These are phyloP conservation scores for Pittosporum tobira DNA, from an alignment of 129 eudicot genomes.

Conservation along the genomic window DNA sequence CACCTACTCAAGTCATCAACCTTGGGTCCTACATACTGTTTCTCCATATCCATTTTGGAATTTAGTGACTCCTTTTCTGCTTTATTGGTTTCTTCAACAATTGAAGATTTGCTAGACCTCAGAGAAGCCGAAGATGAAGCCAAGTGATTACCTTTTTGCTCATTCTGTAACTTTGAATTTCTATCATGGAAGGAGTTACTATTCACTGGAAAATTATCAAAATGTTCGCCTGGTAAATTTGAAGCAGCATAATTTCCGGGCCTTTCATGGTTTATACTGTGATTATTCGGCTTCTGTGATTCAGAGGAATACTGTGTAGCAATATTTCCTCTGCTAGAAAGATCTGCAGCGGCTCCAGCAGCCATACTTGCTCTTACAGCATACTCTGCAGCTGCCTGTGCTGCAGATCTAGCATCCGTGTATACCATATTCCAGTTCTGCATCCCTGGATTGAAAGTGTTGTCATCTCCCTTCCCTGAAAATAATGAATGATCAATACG, in stretches of 20 bases:
- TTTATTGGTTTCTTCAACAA: conserved; percentile 15
- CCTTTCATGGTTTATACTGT: conserved; percentile 9
- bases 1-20: conserved; percentile 10
- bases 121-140: conserved; percentile 25
- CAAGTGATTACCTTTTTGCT: conserved; percentile 16
- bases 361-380: conserved; percentile 95
- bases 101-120: conserved; percentile 33
- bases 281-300: conserved; percentile 14
- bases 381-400: conserved; percentile 92
- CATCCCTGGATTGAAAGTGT: conserved; percentile 10
- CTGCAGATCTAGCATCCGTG: conserved; percentile 94
- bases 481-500: conserved; percentile 8
- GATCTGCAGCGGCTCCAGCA: conserved; percentile 88
- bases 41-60: conserved; percentile 14
- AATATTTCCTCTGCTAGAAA: conserved; percentile 40
- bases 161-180: conserved; percentile 30
- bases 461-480: conserved; percentile 29
- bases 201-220: conserved; percentile 20
- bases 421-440: conserved; percentile 68
- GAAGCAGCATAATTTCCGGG: conserved; percentile 1
- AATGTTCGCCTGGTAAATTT: conserved; percentile 14
- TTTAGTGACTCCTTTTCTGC: conserved; percentile 12
- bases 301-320: conserved; percentile 25
- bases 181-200: conserved; percentile 25
- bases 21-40: conserved; percentile 11